Percentiles rank a stretch among this genome's conserved stretches.
Evolutionary conservation across 805 yeast genomes (phyloP).

Genomic region (Candida taoyuanica): DNA sequence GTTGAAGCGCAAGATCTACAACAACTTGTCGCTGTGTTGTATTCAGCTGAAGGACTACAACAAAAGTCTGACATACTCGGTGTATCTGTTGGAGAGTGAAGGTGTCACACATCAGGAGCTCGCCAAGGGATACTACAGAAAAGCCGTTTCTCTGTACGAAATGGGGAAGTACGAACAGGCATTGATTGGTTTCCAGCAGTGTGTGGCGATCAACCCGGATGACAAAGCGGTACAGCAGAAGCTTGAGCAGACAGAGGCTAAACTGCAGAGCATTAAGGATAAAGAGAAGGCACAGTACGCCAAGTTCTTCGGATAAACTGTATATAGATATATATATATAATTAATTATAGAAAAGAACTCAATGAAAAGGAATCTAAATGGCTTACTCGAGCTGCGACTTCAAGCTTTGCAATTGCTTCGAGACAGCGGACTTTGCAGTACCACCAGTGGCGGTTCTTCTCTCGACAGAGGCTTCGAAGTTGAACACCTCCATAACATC

Average conservation of each 20-base stretch:
- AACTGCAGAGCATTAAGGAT: constrained; percentile 40
- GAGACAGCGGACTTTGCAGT: constrained; percentile 89
- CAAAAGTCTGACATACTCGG: constrained; percentile 50
- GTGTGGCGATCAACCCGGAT: constrained; percentile 39
- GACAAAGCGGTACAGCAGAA: constrained; percentile 48
- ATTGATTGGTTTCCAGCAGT: constrained; percentile 39
- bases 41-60: constrained; percentile 45
- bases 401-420: constrained; percentile 51
- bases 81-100: constrained; percentile 51
- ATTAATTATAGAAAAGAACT: not conserved
- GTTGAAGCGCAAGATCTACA: constrained; percentile 36
- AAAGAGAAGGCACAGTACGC: constrained; percentile 53
- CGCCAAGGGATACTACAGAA: constrained; percentile 58
- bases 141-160: constrained; percentile 42
- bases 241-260: constrained; percentile 35
- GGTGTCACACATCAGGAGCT: constrained; percentile 34
- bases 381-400: constrained; percentile 26
- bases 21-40: constrained; percentile 54
- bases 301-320: constrained; percentile 46
- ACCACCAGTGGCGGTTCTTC: constrained; percentile 96
- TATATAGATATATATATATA: no score
- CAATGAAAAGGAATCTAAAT: not conserved
- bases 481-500: constrained; percentile 86
- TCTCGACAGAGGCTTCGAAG: constrained; percentile 92
- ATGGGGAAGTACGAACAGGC: constrained; percentile 48